Evolutionary conservation across 2,329 filamentous ascomycete genomes (phyloP).

Genomic region (Aspergillus aculeatinus): DNA sequence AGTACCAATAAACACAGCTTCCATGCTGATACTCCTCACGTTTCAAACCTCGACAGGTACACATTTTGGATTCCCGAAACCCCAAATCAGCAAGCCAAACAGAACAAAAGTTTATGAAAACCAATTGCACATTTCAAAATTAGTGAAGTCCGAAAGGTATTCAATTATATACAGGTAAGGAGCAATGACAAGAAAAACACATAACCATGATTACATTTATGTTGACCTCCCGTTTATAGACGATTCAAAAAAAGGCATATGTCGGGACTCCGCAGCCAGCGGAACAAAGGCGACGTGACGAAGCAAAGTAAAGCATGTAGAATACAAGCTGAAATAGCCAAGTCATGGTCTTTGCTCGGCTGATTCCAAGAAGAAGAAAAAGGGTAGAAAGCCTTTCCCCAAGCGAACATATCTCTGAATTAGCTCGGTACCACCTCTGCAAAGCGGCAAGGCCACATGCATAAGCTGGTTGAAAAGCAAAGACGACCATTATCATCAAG

Average conservation of each 20-base stretch:
- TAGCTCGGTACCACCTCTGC: constrained; percentile 15
- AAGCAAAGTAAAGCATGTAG: constrained; percentile 17
- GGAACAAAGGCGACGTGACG: neutral
- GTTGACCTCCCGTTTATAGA: constrained; percentile 20
- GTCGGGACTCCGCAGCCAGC: constrained; percentile 1
- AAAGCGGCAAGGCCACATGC: constrained; percentile 21
- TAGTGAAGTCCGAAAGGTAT: constrained; percentile 1
- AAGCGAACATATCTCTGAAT: constrained; percentile 15
- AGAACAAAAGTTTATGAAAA: neutral
- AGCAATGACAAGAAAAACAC: constrained; percentile 9
- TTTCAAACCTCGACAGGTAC: no score
- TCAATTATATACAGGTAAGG: constrained; percentile 10
- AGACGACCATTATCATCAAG: constrained; percentile 28
- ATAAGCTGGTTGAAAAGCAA: constrained; percentile 23
- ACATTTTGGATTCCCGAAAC: no score
- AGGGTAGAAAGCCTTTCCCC: constrained; percentile 12
- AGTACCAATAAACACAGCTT: no score
- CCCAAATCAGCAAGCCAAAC: no score
- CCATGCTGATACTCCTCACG: no score
- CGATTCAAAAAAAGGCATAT: constrained; percentile 12
- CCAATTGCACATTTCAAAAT: constrained; percentile 1
- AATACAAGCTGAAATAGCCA: constrained; percentile 22
- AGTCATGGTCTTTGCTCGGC: neutral
- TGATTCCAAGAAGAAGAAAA: constrained; percentile 15
- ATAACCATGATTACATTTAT: constrained; percentile 23